Conservation (phyloP, 495 filamentous ascomycete species). For the Pyrenula aspistea region DNA sequence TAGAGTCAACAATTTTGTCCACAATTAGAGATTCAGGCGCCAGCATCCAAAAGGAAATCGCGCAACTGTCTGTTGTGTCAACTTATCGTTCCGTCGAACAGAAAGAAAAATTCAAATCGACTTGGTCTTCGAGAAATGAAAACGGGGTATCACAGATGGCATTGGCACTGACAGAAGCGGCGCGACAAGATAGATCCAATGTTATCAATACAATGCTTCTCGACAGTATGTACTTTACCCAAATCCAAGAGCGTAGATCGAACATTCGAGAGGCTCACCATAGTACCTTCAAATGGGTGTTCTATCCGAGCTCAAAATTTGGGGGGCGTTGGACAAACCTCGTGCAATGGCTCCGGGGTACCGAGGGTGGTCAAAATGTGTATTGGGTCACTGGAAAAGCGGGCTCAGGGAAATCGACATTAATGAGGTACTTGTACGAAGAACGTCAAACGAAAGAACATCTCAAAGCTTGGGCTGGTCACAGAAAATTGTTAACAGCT, state of each 20-base stretch:
- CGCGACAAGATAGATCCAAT: too few relatives aligned
- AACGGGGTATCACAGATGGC: too few relatives aligned
- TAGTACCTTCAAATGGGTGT: background rate
- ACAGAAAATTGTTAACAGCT: slow-evolving; percentile 10
- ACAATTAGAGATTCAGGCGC: too few relatives aligned
- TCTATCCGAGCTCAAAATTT: too few relatives aligned
- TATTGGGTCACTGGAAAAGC: slow-evolving; percentile 32
- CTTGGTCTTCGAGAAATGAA: too few relatives aligned
- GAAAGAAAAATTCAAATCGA: too few relatives aligned
- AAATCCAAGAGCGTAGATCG: background rate
- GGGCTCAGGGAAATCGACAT: slow-evolving; percentile 33
- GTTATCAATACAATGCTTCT: too few relatives aligned
- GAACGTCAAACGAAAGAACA: slow-evolving; percentile 1
- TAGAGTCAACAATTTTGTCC: too few relatives aligned
- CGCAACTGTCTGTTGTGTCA: too few relatives aligned
- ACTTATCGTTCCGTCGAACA: too few relatives aligned
- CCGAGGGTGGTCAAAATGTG: slow-evolving; percentile 8
- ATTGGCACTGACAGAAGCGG: too few relatives aligned
- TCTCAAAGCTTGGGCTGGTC: slow-evolving; percentile 6
- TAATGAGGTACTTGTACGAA: slow-evolving; percentile 24
- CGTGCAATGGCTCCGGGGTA: background rate
- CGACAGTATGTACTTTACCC: slow-evolving; percentile 24
- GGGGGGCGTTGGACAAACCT: background rate
- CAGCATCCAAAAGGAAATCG: too few relatives aligned
- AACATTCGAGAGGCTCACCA: background rate